phyloP scores from a whole-genome alignment of 345 rosid genomes.

The Mercurialis annua region DNA sequence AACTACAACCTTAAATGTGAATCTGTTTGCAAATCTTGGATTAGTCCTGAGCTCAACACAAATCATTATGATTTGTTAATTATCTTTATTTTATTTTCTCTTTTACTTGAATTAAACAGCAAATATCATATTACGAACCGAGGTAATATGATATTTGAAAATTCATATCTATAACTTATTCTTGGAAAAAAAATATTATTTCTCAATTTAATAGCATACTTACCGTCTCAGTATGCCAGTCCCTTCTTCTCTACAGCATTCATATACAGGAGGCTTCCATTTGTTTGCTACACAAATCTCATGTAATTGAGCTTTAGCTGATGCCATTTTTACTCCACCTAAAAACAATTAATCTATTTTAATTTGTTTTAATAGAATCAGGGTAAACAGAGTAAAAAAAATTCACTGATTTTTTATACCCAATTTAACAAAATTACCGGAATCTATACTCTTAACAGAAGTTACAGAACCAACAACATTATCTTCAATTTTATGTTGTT shows the following conservation, averaged over 20 bases:
- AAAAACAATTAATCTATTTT: too few species aligned
- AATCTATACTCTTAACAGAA: slow-evolving; percentile 17
- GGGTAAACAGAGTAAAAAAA: too few species aligned
- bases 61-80: slow-evolving; percentile 13
- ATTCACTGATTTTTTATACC: too few species aligned
- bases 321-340: slow-evolving; percentile 25
- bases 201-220: too few species aligned
- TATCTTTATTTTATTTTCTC: too few species aligned
- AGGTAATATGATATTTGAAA: too few species aligned
- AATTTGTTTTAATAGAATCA: too few species aligned
- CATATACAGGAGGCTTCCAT: slow-evolving; percentile 52
- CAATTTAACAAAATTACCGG: slow-evolving; percentile 6
- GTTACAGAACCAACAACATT: not conserved
- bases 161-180: too few species aligned
- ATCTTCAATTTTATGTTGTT: not conserved
- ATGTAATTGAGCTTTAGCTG: slow-evolving; percentile 43
- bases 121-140: too few species aligned
- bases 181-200: too few species aligned
- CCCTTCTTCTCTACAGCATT: slow-evolving; percentile 49
- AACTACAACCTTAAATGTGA: slow-evolving; percentile 37
- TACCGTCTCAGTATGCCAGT: slow-evolving; percentile 42
- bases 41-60: not conserved
- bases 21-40: slow-evolving; percentile 33
- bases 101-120: too few species aligned
- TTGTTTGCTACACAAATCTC: slow-evolving; percentile 41